Base-by-base conservation (phyloP, 2,329 filamentous ascomycete genomes). In the Xylaria hypoxylon region DNA sequence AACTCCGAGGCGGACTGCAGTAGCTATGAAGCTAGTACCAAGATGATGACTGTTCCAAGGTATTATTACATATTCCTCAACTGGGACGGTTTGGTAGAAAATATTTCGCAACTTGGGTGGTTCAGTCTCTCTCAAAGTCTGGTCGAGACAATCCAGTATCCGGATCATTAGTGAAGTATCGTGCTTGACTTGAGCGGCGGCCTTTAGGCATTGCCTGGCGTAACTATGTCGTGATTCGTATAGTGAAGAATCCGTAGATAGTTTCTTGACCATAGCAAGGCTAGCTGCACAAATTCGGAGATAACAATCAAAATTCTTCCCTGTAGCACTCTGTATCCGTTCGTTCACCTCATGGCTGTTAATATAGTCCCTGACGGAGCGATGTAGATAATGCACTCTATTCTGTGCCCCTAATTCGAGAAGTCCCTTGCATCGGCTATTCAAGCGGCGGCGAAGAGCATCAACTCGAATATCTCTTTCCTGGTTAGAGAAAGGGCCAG, bases 121-220 rank as follows among this genome's bases (percentile, higher is more conserved):
- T 15, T 47, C 24, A 5, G 24, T 4, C 13, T 48, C 45, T 17
- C 24, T 50, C 28, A 52, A 19, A 13, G n/a, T 31, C 8, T 52
- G 7, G 13, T 52, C 48, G 10, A 33, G 48, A 13, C 17, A 50
- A 31, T 35, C 28, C 5, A 35, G 48, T 11, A 22, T 11, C 11
- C 10, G 28, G 28, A 50, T 35, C 48, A 52, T 52, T 8, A 15
- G 28, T 35, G 48, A 35, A 19, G 48, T 52, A n/a, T 52, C 28
- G 11, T 52, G 28, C 48, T 52, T 5, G 2, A 15, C 17, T 19
- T 52, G 35, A 6, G 48, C n/a, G 28, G 48, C 31, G 4, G 31
- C 17, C n/a, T 51, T 11, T 22, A 22, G 28, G 28, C 28, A 22
- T 35, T 33, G 28, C 28, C 5, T 10, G n/a, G 28, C 28, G 22